A percentile compares a stretch with the other conserved stretches of the same genome.
These are phyloP conservation scores for Penicillium nordicum DNA, from an alignment of 2,329 filamentous ascomycete genomes.

Conservation along the genomic window DNA sequence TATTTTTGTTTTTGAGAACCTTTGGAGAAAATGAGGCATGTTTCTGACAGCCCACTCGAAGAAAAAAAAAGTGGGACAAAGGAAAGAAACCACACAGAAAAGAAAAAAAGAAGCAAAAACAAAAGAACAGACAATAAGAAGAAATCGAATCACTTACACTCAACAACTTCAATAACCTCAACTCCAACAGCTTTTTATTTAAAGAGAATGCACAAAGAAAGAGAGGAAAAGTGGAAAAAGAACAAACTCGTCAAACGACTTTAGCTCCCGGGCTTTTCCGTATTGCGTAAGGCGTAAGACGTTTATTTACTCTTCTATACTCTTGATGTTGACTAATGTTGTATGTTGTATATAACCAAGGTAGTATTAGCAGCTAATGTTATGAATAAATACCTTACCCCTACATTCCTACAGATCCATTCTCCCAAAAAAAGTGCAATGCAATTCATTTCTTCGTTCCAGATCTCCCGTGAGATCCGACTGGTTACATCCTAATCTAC, in stretches of 20 bases:
- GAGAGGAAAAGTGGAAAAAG: conserved; percentile 16
- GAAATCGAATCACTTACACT: not conserved
- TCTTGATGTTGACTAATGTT: too few relatives aligned
- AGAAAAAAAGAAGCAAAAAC: not conserved
- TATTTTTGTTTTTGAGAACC: conserved; percentile 24
- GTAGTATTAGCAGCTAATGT: too few relatives aligned
- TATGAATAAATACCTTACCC: not conserved
- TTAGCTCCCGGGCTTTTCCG: conserved; percentile 41
- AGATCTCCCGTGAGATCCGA: conserved; percentile 4
- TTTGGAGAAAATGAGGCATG: conserved; percentile 23
- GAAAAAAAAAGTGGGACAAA: conserved; percentile 13
- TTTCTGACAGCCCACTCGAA: conserved; percentile 30
- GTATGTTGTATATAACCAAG: too few relatives aligned
- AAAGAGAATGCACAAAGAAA: conserved; percentile 8
- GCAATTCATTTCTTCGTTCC: conserved; percentile 25
- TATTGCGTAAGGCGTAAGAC: conserved; percentile 39
- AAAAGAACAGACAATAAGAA: not conserved
- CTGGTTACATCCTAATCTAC: conserved; percentile 18
- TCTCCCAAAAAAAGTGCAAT: conserved; percentile 9
- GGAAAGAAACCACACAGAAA: conserved; percentile 2
- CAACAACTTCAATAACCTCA: conserved; percentile 7
- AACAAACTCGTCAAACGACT: conserved; percentile 29
- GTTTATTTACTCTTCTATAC: not conserved
- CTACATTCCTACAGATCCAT: conserved; percentile 21
- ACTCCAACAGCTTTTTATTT: not conserved